Evolutionary conservation across 192 early-diverging fungal species (phyloP).

Genomic region (Pilaira anomala): DNA sequence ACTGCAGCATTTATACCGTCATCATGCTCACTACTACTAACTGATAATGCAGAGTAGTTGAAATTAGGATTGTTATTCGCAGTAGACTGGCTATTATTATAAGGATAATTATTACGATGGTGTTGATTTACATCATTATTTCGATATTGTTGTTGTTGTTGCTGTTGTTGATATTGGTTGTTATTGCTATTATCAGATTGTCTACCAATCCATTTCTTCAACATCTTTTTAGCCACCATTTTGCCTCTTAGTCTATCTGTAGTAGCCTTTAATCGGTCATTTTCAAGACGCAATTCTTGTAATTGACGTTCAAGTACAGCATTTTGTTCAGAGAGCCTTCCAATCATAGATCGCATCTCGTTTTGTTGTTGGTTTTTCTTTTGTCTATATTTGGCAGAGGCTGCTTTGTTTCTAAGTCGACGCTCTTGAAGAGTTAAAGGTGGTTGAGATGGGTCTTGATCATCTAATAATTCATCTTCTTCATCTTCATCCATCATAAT

Average conservation of each 20-base stretch:
- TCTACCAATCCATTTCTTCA: conserved; percentile 43
- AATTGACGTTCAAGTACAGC: conserved; percentile 44
- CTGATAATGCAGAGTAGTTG: conserved; percentile 12
- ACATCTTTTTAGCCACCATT: conserved; percentile 52
- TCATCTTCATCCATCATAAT: neutral
- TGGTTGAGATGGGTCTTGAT: conserved; percentile 3
- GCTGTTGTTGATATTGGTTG: neutral
- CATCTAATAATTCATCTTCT: neutral
- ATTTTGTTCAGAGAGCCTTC: conserved; percentile 42
- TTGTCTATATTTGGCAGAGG: conserved; percentile 58
- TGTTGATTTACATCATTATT: neutral
- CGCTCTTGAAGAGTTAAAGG: conserved; percentile 48
- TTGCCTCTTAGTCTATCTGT: conserved; percentile 50
- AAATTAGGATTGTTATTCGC: neutral
- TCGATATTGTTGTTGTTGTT: neutral
- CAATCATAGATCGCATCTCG: conserved; percentile 53
- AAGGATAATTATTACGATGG: neutral
- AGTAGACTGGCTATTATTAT: neutral
- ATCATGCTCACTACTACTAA: conserved; percentile 3
- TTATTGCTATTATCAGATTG: conserved; percentile 5
- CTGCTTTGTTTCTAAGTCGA: conserved; percentile 56
- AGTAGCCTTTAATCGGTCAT: conserved; percentile 40
- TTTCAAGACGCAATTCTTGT: conserved; percentile 47
- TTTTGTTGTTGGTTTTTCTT: conserved; percentile 57
- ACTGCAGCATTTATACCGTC: neutral